A percentile compares a stretch with the other conserved stretches of the same genome.
phyloP scores from a whole-genome alignment of 2,329 filamentous ascomycete species.

The Fusarium verrucosum region DNA sequence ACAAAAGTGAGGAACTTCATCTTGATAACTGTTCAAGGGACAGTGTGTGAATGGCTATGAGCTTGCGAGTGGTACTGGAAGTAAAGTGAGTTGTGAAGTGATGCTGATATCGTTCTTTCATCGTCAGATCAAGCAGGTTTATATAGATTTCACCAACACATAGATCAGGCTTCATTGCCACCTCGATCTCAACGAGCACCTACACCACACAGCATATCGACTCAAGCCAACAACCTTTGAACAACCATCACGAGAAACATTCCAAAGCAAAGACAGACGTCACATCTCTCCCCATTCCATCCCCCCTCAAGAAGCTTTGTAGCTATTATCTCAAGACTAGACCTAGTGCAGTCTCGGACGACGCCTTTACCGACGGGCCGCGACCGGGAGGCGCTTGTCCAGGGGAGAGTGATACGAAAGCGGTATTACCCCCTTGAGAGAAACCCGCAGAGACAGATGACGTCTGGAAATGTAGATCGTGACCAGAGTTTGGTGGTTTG shows the following conservation, averaged over 20 bases:
- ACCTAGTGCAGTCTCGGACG: not conserved
- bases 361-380: slow-evolving; percentile 31
- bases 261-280: slow-evolving; percentile 5
- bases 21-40: not conserved
- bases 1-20: slow-evolving; percentile 34
- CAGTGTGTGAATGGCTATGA: not conserved
- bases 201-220: not conserved
- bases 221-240: slow-evolving; percentile 1
- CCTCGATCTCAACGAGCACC: not conserved
- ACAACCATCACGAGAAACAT: slow-evolving; percentile 8
- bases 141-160: slow-evolving; percentile 16
- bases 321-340: slow-evolving; percentile 6
- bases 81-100: not conserved
- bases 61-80: not conserved
- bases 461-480: not conserved
- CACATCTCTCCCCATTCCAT: slow-evolving; percentile 10
- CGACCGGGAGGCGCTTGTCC: not conserved
- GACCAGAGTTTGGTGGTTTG: not conserved
- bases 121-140: not conserved
- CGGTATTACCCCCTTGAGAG: not conserved
- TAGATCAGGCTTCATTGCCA: not conserved
- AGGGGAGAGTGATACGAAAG: not conserved
- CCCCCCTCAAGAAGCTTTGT: not conserved
- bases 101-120: not conserved
- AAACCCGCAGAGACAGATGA: not conserved